Evolutionary conservation across 2,329 filamentous ascomycete species (phyloP).

Genomic region (Botrytis galanthina): DNA sequence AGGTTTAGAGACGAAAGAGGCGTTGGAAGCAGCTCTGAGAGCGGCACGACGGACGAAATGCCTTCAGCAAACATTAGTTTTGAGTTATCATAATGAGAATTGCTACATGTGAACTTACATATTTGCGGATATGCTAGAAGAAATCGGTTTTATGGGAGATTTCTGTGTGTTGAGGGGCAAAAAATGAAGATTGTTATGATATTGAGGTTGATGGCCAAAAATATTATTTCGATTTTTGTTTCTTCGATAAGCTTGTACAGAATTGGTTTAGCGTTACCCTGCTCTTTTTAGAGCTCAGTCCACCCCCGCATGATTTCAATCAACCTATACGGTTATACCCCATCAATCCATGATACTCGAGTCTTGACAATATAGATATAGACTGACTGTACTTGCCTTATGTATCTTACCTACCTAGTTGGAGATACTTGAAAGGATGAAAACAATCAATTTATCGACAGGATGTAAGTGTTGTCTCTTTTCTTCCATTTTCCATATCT

Average conservation of each 20-base stretch:
- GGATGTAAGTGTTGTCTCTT: background rate
- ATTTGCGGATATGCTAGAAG: background rate
- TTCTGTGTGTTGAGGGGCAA: background rate
- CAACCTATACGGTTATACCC: no score
- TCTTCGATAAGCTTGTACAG: background rate
- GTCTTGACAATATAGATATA: background rate
- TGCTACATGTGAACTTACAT: constrained; percentile 3
- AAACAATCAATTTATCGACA: background rate
- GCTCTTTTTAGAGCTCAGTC: background rate
- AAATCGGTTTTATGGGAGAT: constrained; percentile 8
- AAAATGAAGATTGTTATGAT: background rate
- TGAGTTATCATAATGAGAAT: background rate
- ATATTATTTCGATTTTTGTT: constrained; percentile 15
- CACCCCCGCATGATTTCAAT: background rate
- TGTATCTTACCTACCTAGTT: no score
- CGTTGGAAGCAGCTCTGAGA: constrained; percentile 49
- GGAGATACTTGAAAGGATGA: background rate
- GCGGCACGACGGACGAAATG: constrained; percentile 53
- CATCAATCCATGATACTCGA: background rate
- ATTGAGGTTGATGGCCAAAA: background rate
- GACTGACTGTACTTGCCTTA: background rate
- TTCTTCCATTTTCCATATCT: background rate
- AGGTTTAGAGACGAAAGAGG: constrained; percentile 44
- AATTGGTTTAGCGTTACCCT: constrained; percentile 5
- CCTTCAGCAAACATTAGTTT: constrained; percentile 29